A percentile compares a stretch with the other conserved stretches of the same genome.
Evolutionary conservation across 208 protist genomes (phyloP).

Genomic region (Trypanosoma melophagium): DNA sequence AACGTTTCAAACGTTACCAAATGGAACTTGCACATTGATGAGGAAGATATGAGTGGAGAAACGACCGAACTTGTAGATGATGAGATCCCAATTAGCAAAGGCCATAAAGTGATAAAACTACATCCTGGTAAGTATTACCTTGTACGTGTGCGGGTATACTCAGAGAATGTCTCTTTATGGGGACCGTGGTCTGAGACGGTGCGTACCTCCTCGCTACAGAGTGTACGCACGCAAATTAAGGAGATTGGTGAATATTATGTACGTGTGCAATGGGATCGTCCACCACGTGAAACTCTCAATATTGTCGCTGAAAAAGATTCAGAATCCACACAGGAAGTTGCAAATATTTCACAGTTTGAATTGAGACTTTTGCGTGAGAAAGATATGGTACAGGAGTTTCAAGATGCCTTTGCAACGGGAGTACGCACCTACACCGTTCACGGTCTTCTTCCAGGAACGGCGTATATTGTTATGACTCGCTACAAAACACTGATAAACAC

Average conservation of each 20-base stretch:
- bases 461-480: conserved; percentile 83
- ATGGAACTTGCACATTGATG: conserved; percentile 57
- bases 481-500: conserved; percentile 83
- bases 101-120: conserved; percentile 84
- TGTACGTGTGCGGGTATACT: conserved; percentile 57
- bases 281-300: conserved; percentile 33
- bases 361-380: conserved; percentile 71
- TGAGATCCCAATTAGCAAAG: conserved; percentile 45
- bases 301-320: conserved; percentile 52
- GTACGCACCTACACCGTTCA: conserved; percentile 68
- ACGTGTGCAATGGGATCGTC: conserved; percentile 75
- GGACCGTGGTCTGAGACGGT: conserved; percentile 63
- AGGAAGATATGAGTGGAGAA: conserved; percentile 10
- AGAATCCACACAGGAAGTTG: conserved; percentile 39
- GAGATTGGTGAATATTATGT: conserved; percentile 88
- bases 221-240: conserved; percentile 50
- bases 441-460: conserved; percentile 59
- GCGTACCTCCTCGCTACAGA: conserved; percentile 53
- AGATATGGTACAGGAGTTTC: conserved; percentile 72
- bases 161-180: conserved; percentile 40
- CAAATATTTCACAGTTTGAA: conserved; percentile 64
- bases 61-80: conserved; percentile 35
- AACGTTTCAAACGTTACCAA: conserved; percentile 39
- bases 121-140: conserved; percentile 52
- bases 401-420: conserved; percentile 44